Evolutionary conservation across 768 basidiomycete species (phyloP).

Genomic region (Tulasnella sp.): DNA sequence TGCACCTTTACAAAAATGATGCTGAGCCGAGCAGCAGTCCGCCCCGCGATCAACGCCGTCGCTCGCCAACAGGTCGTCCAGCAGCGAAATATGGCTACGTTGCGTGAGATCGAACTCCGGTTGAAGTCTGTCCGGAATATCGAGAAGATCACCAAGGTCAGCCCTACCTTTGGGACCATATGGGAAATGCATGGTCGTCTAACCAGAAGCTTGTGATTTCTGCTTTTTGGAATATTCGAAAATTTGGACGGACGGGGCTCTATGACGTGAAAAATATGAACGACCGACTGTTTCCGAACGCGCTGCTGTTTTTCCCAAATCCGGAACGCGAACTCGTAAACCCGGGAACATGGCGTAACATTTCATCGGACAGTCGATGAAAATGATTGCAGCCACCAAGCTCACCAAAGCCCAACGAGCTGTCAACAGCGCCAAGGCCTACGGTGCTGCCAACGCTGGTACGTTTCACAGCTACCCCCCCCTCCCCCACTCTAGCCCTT

Average conservation of each 20-base stretch:
- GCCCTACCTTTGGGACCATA: slow-evolving; percentile 38
- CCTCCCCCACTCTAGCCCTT: background rate
- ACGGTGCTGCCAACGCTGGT: slow-evolving; percentile 90
- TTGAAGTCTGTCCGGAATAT: slow-evolving; percentile 95
- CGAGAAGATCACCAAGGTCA: slow-evolving; percentile 98
- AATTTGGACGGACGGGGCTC: background rate
- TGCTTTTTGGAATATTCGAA: background rate
- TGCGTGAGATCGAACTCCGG: slow-evolving; percentile 93
- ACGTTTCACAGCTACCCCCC: slow-evolving; percentile 26
- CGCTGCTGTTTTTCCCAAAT: background rate
- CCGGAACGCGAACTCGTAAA: background rate
- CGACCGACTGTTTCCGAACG: background rate
- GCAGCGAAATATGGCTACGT: slow-evolving; percentile 68
- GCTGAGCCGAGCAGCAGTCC: slow-evolving; percentile 42
- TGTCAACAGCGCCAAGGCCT: slow-evolving; percentile 84
- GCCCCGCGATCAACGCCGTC: slow-evolving; percentile 37
- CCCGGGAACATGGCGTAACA: background rate
- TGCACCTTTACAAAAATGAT: slow-evolving; percentile 29
- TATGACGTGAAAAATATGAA: background rate
- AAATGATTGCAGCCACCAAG: slow-evolving; percentile 98
- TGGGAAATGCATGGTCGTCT: slow-evolving; percentile 24
- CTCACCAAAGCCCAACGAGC: slow-evolving; percentile 91
- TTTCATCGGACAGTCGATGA: slow-evolving; percentile 69
- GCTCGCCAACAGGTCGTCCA: slow-evolving; percentile 35
- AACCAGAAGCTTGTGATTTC: background rate